Base-by-base conservation (phyloP, 306 rosid species). In the Datisca glomerata region DNA sequence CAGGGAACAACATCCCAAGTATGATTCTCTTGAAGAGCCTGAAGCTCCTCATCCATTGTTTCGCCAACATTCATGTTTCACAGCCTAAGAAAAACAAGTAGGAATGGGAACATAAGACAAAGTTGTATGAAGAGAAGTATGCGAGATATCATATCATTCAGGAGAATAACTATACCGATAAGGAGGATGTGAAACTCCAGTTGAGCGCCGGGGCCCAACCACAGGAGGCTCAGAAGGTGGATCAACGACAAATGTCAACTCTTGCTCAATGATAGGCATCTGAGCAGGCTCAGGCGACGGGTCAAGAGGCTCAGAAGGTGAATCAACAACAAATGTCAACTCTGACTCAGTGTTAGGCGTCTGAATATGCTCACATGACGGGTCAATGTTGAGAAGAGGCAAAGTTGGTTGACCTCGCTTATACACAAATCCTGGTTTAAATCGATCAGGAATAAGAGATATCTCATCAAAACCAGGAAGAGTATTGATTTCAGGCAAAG, bases 31-130 rank as follows among this genome's bases (percentile, higher is more conserved):
- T 42, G 24, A 21, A 19, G 2, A 42, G 47, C 47, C 12, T 32
- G 29, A 23, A 53, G 21, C 17, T 53, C 41, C 6, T 53, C 41
- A 10, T 40, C 13, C 49, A 41, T 40, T 9, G 12, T 12, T 11
- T 1, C 2, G 14, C 59, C 49, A 53, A n/a, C 31, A 53, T 1
- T 16, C 49, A 24, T 41, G 21, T 4, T 12, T 39, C 3, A 12
- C 7, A 3, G 31, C 49, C 8, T n/a, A 2, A 5, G 41, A 43
- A 19, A 18, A 43, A 1, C 47, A 5, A 15, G n/a, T 43, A 4
- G 47, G 59, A 41, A 41, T 7, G 0, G 20, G 2, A 15, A 19
- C 8, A 0, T 1, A 1, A n/a, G 32, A 0, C 8, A 53, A 27
- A 41, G 40, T 53, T 4, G 31, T 17, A 32, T 10, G 5, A 6